A percentile compares a stretch with the other conserved stretches of the same genome.
Conservation (phyloP, 495 filamentous ascomycete genomes). For the Penicillium ochrochloron region DNA sequence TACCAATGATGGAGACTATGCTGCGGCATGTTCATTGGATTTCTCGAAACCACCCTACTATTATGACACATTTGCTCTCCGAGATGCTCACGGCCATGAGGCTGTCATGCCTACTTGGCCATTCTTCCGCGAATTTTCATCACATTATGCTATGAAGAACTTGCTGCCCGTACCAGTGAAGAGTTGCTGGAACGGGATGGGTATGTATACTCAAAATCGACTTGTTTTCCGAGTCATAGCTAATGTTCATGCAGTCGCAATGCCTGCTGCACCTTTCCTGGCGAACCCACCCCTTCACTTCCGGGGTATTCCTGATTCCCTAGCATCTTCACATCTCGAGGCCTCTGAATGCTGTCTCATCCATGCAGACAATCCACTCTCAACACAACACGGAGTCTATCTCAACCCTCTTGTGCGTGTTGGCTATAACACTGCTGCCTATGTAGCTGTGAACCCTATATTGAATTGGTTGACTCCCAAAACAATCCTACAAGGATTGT, state of each 20-base stretch:
- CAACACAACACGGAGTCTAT: constrained; percentile 63
- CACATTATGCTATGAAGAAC: constrained; percentile 59
- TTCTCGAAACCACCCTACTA: constrained; percentile 69
- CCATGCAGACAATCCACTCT: constrained; percentile 71
- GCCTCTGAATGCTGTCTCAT: constrained; percentile 85
- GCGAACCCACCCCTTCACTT: constrained; percentile 56
- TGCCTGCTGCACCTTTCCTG: constrained; percentile 64
- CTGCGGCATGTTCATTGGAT: constrained; percentile 82
- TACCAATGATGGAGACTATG: constrained; percentile 74
- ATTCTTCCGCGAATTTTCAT: constrained; percentile 68
- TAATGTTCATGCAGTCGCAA: constrained; percentile 47
- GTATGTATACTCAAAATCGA: constrained; percentile 31
- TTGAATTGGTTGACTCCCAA: constrained; percentile 44
- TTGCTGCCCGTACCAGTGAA: constrained; percentile 66
- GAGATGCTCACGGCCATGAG: constrained; percentile 68
- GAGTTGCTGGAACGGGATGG: constrained; percentile 86
- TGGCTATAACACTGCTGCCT: constrained; percentile 64
- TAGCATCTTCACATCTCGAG: constrained; percentile 72
- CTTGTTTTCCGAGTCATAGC: background rate
- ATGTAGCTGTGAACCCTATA: constrained; percentile 54
- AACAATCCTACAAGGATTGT: constrained; percentile 49
- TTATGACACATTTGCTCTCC: constrained; percentile 87
- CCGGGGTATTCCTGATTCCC: constrained; percentile 70
- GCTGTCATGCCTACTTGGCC: constrained; percentile 72
- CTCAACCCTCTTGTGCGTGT: constrained; percentile 81